A percentile compares a stretch with the other conserved stretches of the same genome.
phyloP scores from a whole-genome alignment of 305 asterid genomes.

The Fraxinus platypoda region DNA sequence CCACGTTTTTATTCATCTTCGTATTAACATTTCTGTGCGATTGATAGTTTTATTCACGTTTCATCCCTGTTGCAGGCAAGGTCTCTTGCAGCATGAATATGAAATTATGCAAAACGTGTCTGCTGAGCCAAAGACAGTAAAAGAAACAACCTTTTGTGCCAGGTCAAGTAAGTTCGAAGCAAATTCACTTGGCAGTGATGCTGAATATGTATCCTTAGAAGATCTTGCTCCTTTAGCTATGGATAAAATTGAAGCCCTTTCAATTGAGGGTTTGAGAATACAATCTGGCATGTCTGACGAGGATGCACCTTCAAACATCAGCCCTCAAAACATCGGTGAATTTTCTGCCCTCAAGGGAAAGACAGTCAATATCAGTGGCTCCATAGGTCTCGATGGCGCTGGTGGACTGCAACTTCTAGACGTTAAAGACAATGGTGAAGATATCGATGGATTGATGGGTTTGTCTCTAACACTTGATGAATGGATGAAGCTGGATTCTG shows the following conservation, averaged over 20 bases:
- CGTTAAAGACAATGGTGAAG: conserved; percentile 67
- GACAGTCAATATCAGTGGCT: conserved; percentile 43
- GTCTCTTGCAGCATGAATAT: conserved; percentile 38
- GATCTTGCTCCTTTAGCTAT: conserved; percentile 97
- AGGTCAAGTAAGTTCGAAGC: conserved; percentile 40
- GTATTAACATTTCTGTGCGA: not conserved
- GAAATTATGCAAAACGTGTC: conserved; percentile 29
- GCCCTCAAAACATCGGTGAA: conserved; percentile 61
- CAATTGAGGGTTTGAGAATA: conserved; percentile 89
- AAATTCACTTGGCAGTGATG: conserved; percentile 33
- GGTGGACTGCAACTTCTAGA: conserved; percentile 83
- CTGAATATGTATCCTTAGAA: conserved; percentile 75
- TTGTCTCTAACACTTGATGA: conserved; percentile 87
- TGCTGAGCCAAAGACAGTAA: conserved; percentile 26
- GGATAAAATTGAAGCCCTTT: conserved; percentile 95
- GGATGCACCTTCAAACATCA: conserved; percentile 69
- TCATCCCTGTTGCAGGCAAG: conserved; percentile 48
- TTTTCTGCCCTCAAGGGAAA: conserved; percentile 77
- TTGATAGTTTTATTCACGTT: not conserved
- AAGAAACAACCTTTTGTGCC: conserved; percentile 32
- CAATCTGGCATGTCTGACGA: conserved; percentile 83
- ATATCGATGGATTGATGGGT: conserved; percentile 87
- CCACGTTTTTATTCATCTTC: not conserved
- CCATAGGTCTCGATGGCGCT: conserved; percentile 82
- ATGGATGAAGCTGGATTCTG: conserved; percentile 97